Conservation (phyloP, 345 rosid genomes). For the Eucalyptus curtisii region DNA sequence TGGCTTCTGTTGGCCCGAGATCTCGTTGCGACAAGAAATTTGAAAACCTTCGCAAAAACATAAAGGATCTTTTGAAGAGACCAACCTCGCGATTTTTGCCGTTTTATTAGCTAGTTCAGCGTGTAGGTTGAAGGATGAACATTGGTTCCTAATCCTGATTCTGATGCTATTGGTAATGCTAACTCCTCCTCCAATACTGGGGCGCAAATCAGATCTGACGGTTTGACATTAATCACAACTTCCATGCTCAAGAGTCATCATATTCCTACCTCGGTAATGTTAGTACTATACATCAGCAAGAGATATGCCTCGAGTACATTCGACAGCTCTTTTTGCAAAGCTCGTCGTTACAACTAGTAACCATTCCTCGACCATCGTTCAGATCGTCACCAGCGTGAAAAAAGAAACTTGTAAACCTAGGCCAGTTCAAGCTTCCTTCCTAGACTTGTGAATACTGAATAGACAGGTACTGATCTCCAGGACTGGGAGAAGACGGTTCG, state of each 20-base stretch:
- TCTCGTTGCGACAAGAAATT: neutral
- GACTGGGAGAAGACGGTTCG: neutral
- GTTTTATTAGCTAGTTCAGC: neutral
- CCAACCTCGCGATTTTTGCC: rapidly evolving
- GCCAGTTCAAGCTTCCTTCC: neutral
- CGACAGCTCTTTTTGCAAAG: neutral
- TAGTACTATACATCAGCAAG: neutral
- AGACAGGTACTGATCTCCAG: neutral
- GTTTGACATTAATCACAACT: neutral
- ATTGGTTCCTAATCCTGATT: neutral
- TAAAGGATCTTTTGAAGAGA: no score
- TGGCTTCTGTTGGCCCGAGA: neutral
- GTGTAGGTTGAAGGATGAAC: neutral
- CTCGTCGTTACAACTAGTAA: neutral
- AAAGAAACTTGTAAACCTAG: no score
- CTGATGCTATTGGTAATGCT: neutral
- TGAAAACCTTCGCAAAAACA: neutral
- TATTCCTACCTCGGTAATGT: neutral
- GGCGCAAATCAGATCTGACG: neutral
- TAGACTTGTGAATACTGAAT: neutral
- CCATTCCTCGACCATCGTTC: neutral
- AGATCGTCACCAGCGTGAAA: no score
- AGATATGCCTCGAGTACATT: neutral
- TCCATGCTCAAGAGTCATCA: neutral
- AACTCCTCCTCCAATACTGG: neutral